Evolutionary conservation across 805 yeast genomes (phyloP).

Genomic region (Kodamaea kaohsiungensis): DNA sequence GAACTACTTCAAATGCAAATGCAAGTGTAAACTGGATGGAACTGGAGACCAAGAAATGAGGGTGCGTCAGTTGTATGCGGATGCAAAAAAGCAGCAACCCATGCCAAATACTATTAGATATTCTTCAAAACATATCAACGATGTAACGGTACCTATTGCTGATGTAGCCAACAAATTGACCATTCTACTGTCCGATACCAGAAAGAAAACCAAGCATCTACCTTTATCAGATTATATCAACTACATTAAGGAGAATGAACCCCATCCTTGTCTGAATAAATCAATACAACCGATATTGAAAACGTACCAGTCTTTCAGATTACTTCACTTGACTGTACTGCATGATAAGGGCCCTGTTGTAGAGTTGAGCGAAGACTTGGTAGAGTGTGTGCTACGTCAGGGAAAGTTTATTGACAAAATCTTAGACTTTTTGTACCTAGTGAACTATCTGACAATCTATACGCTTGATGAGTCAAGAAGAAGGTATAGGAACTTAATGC

Average conservation of each 20-base stretch:
- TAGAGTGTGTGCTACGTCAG: conserved; percentile 24
- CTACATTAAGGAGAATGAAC: background rate
- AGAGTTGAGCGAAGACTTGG: conserved; percentile 23
- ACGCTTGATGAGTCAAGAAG: conserved; percentile 14
- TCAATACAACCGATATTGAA: background rate
- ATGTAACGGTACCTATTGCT: background rate
- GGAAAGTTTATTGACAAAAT: conserved; percentile 23
- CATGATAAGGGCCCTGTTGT: background rate
- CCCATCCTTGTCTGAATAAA: conserved; percentile 2
- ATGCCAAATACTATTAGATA: conserved; percentile 10
- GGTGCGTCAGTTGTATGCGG: background rate
- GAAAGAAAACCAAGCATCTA: background rate
- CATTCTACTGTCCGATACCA: background rate
- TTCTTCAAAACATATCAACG: conserved; percentile 11
- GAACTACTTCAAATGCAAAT: background rate
- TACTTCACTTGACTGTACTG: conserved; percentile 13
- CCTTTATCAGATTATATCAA: background rate
- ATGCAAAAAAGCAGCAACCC: background rate
- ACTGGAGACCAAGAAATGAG: conserved; percentile 6
- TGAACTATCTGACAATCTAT: conserved; percentile 8
- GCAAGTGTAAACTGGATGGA: conserved; percentile 5
- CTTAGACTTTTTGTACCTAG: conserved; percentile 21
- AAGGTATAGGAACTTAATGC: conserved; percentile 20
- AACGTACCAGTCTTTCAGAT: conserved; percentile 5
- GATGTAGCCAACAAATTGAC: background rate